Conservation (phyloP, 2,329 filamentous ascomycete genomes). For the Aspergillus tanneri region DNA sequence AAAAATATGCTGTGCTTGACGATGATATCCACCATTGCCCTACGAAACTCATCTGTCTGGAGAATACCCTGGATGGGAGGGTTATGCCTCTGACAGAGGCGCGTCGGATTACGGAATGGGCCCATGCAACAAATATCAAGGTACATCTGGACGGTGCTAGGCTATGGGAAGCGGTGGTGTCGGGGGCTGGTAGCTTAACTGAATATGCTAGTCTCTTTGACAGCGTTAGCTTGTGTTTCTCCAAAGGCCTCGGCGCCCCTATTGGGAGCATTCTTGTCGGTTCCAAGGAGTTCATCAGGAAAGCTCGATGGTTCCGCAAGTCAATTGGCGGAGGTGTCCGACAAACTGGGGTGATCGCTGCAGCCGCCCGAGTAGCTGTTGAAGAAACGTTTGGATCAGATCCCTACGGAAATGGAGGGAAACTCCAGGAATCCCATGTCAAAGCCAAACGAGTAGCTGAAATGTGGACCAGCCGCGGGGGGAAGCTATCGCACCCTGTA, state of each 20-base stretch:
- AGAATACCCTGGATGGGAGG: conserved; percentile 80
- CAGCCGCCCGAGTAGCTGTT: conserved; percentile 72
- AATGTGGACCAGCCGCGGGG: conserved; percentile 69
- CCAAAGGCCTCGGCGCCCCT: conserved; percentile 78
- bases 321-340: conserved; percentile 75
- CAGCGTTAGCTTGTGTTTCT: conserved; percentile 74
- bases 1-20: conserved; percentile 60
- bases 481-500: conserved; percentile 65
- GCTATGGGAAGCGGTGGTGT: conserved; percentile 76
- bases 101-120: conserved; percentile 68
- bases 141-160: conserved; percentile 78
- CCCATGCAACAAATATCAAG: conserved; percentile 61
- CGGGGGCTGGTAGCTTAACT: conserved; percentile 64
- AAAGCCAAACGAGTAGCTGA: conserved; percentile 62
- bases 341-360: conserved; percentile 73
- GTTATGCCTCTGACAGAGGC: conserved; percentile 75
- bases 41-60: conserved; percentile 75
- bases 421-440: conserved; percentile 60
- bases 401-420: conserved; percentile 59
- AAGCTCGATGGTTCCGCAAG: conserved; percentile 75
- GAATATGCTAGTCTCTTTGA: conserved; percentile 71
- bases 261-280: conserved; percentile 74
- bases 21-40: conserved; percentile 75
- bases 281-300: conserved; percentile 57
- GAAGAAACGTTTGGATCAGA: conserved; percentile 72